Evolutionary conservation across 1,284 basidiomycete species (phyloP), one percentile per base, ranked within the genome.

Genomic region (Phylloporus sp.): DNA sequence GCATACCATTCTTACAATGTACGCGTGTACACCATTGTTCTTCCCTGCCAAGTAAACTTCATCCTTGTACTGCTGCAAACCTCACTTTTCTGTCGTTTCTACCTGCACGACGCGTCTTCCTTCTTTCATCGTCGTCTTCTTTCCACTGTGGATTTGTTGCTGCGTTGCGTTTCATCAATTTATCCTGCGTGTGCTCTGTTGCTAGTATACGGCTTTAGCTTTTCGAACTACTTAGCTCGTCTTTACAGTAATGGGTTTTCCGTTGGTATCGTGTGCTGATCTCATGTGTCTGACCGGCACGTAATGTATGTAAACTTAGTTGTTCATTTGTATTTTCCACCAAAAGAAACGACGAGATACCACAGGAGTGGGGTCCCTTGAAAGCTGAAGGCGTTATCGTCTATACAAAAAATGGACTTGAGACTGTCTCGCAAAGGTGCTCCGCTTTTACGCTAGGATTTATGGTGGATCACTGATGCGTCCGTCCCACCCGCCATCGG

Each of bases 1-100:
- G 52, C 66, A 74, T 78, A 76, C 77, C 75, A 70, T 64, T 52
- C 62, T 67, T 53, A 63, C 67, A 66, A 62, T 47, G 66, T 56
- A 62, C 45, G 60, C 27, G 56, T 68, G 70, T 74, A 66, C 59
- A 70, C 68, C 64, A 66, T 65, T 57, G 49, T 63, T 69, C 64
- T 52, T 66, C 58, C 62, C 64, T 60, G 60, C 58, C 71, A 63
- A 73, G 59, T 66, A 66, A 72, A 70, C 43, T 12, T 59, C 62
- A 62, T 64, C 52, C 53, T 23, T 65, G 65, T 73, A 65, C 68
- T 74, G 55, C 29, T 52, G 61, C 37, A 41, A 67, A 55, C 23
- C 45, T 62, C 55, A 2, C 32, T 55, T 43, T 17, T 5, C 39
- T 59, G 20, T 45, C 35, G 14, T 14, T 61, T 63, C 8, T 41